Conservation (phyloP, 1,139 yeast species). For the Debaryomyces sp. region DNA sequence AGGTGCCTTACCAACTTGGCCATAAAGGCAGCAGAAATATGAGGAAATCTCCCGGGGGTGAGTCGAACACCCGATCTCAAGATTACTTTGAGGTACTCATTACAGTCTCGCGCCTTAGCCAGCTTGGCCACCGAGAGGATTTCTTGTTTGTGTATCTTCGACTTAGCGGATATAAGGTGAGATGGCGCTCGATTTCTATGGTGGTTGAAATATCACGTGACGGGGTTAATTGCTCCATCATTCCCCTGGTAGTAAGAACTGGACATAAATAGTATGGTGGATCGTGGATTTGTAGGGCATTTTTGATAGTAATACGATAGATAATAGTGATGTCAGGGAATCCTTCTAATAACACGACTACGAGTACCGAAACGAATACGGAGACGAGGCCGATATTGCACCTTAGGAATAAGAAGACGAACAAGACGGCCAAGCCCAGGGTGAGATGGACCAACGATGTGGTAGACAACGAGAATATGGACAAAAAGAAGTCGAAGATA, state of each 20-base stretch:
- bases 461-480: slow-evolving; percentile 85
- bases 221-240: not conserved
- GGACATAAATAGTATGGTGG: not conserved
- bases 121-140: slow-evolving; percentile 75
- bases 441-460: slow-evolving; percentile 88
- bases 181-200: too few species aligned
- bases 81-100: slow-evolving; percentile 56
- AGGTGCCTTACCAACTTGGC: slow-evolving; percentile 92
- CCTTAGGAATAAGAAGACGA: not conserved
- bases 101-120: slow-evolving; percentile 86
- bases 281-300: not conserved
- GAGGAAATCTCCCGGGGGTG: slow-evolving; percentile 70
- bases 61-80: slow-evolving; percentile 86
- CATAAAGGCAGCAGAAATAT: slow-evolving; percentile 41
- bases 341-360: slow-evolving; percentile 1
- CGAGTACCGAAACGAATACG: slow-evolving; percentile 2
- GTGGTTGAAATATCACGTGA: not conserved
- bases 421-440: slow-evolving; percentile 26
- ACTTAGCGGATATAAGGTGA: not conserved
- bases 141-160: slow-evolving; percentile 1
- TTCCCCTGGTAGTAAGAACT: not conserved
- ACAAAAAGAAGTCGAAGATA: slow-evolving; percentile 87
- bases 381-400: slow-evolving; percentile 8
- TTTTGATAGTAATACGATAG: not conserved
- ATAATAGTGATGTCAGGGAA: not conserved